Evolutionary conservation across 129 eudicot species (phyloP).

Genomic region (Artemisia tridentata): DNA sequence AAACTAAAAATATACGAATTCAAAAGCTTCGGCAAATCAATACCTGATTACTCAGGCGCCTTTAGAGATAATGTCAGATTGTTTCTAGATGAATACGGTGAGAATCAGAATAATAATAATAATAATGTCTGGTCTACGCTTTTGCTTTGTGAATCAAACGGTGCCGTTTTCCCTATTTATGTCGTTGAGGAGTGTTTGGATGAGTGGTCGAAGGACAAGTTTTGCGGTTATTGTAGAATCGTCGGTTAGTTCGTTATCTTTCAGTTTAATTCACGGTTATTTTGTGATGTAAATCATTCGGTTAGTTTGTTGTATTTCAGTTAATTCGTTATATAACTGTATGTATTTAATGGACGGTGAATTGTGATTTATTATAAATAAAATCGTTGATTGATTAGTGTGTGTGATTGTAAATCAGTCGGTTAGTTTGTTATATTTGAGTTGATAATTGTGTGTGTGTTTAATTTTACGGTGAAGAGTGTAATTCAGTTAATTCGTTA

Average conservation of each 20-base stretch:
- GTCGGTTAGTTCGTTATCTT: slow-evolving; percentile 35
- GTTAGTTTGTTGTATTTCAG: slow-evolving; percentile 21
- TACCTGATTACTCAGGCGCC: slow-evolving; percentile 25
- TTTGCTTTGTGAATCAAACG: slow-evolving; percentile 31
- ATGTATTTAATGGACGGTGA: too few species aligned
- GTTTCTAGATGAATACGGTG: slow-evolving; percentile 46
- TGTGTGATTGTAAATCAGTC: neutral
- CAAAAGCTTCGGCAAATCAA: slow-evolving; percentile 24
- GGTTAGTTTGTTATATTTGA: neutral
- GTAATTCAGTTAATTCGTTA: neutral
- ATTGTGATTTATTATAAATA: too few species aligned
- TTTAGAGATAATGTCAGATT: slow-evolving; percentile 56
- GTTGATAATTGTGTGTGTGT: neutral
- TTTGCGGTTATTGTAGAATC: slow-evolving; percentile 63
- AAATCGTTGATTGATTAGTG: too few species aligned
- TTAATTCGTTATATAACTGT: too few species aligned
- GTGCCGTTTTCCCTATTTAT: slow-evolving; percentile 47
- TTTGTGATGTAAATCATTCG: slow-evolving; percentile 44
- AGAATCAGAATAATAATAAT: slow-evolving; percentile 32
- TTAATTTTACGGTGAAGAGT: neutral
- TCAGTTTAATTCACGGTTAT: neutral
- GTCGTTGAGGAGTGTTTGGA: slow-evolving; percentile 46
- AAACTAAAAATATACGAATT: slow-evolving; percentile 38
- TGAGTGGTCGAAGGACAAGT: slow-evolving; percentile 32
- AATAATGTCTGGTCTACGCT: slow-evolving; percentile 46